A percentile compares a stretch with the other conserved stretches of the same genome.
phyloP scores from a whole-genome alignment of 768 basidiomycete genomes.

The Phaeotremella skinneri region DNA sequence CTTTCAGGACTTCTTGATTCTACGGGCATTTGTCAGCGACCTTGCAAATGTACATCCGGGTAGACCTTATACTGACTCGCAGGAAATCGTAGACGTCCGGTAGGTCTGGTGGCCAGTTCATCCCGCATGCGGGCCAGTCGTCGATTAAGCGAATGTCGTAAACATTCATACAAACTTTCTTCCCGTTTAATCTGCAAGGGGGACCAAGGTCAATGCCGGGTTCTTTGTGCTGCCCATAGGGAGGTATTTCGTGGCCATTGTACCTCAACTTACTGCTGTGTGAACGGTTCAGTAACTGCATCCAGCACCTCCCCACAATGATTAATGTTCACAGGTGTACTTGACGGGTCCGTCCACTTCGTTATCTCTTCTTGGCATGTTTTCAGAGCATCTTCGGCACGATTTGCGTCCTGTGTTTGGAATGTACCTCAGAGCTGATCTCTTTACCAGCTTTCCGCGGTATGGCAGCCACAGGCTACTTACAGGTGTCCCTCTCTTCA shows the following conservation, averaged over 20 bases:
- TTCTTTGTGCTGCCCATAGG: background rate
- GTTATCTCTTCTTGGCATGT: constrained; percentile 59
- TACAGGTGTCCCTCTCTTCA: constrained; percentile 71
- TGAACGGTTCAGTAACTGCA: constrained; percentile 51
- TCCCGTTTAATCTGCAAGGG: constrained; percentile 62
- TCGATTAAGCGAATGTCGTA: constrained; percentile 94
- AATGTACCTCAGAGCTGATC: constrained; percentile 1
- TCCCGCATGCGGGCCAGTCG: constrained; percentile 79
- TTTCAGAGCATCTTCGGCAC: constrained; percentile 61
- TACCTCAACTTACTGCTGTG: constrained; percentile 52
- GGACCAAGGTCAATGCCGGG: background rate
- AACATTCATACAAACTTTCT: constrained; percentile 80
- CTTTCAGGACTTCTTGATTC: constrained; percentile 74
- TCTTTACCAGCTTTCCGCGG: background rate
- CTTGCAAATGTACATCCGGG: background rate
- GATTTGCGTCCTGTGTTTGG: constrained; percentile 60
- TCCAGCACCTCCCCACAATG: constrained; percentile 64
- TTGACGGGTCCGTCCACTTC: constrained; percentile 33
- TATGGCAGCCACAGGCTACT: constrained; percentile 27
- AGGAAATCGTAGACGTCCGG: constrained; percentile 71
- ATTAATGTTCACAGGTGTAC: constrained; percentile 56
- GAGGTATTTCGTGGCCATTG: background rate
- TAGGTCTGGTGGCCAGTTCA: constrained; percentile 96
- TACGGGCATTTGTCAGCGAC: constrained; percentile 45
- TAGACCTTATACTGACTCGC: constrained; percentile 60